Percentiles rank a stretch among this genome's conserved stretches.
phyloP scores from a whole-genome alignment of 768 basidiomycete species.

The Phaffia tasmanica region DNA sequence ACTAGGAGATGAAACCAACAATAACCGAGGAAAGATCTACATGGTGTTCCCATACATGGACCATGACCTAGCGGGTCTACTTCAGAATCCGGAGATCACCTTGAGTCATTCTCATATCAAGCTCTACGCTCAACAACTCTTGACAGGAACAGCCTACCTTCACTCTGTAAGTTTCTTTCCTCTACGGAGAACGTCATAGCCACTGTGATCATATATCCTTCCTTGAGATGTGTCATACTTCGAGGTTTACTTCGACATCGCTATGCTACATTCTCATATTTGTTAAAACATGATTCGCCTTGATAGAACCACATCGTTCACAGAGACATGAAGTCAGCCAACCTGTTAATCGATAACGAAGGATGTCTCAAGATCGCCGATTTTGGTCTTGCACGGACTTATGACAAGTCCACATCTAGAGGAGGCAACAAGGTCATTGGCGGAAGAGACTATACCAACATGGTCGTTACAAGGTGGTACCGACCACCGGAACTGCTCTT shows the following conservation, averaged over 20 bases:
- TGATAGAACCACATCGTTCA: conserved; percentile 85
- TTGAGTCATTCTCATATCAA: conserved; percentile 78
- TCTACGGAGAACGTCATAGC: neutral
- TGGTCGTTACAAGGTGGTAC: conserved; percentile 80
- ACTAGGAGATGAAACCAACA: conserved; percentile 49
- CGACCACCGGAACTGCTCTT: conserved; percentile 84
- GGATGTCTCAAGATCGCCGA: conserved; percentile 84
- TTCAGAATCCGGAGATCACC: conserved; percentile 68
- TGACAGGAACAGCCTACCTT: conserved; percentile 95
- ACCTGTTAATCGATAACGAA: conserved; percentile 77
- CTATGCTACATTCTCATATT: conserved; percentile 8
- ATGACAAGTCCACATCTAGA: conserved; percentile 33
- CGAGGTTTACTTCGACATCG: neutral
- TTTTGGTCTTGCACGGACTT: conserved; percentile 81
- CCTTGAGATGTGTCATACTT: neutral
- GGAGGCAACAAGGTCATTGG: conserved; percentile 33
- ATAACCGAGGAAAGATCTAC: conserved; percentile 67
- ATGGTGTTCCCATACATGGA: conserved; percentile 99
- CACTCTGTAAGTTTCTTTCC: conserved; percentile 56
- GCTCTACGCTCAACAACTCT: conserved; percentile 85
- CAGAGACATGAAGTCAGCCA: conserved; percentile 98
- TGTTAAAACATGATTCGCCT: conserved; percentile 19
- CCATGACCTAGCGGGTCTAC: conserved; percentile 86
- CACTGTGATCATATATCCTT: neutral
- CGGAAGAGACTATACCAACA: conserved; percentile 75